These are phyloP conservation scores for Cutaneotrichosporon mucoides DNA, from an alignment of 1,284 basidiomycete species.

Conservation along the genomic window DNA sequence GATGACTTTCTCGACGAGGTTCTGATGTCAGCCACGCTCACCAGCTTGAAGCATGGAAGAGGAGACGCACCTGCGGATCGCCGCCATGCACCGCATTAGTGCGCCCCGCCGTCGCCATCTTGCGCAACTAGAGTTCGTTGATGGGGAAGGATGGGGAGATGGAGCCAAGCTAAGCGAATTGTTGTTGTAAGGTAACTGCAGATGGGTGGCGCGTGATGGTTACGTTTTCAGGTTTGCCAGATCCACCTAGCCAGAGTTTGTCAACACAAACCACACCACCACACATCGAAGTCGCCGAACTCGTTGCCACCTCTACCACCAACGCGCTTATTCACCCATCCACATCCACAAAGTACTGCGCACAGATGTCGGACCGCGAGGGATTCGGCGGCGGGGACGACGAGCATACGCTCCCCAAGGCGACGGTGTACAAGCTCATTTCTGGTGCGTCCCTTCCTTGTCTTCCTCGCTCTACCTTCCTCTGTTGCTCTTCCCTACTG, in stretches of 20 bases:
- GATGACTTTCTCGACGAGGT: conserved; percentile 93
- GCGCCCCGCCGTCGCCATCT: conserved; percentile 16
- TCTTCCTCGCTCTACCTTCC: not conserved
- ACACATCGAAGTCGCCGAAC: not conserved
- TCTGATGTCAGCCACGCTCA: conserved; percentile 54
- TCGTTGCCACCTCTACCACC: no score
- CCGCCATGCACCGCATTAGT: conserved; percentile 73
- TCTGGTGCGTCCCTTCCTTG: conserved; percentile 57
- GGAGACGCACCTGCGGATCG: conserved; percentile 70
- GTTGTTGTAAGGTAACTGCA: not conserved
- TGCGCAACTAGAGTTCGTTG: not conserved
- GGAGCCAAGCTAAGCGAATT: not conserved
- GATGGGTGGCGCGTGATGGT: not conserved
- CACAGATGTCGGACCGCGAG: conserved; percentile 42
- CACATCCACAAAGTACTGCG: not conserved
- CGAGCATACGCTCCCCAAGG: conserved; percentile 91
- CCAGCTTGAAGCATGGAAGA: not conserved
- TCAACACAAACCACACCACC: not conserved
- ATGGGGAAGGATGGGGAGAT: no score
- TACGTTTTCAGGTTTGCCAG: not conserved
- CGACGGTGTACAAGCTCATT: conserved; percentile 96
- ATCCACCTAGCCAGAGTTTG: not conserved
- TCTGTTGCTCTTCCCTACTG: no score
- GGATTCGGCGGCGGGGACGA: conserved; percentile 61
- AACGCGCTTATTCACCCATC: not conserved